Evolutionary conservation across 164 flowering plant genomes (phyloP).

Genomic region (Vitis riparia): DNA sequence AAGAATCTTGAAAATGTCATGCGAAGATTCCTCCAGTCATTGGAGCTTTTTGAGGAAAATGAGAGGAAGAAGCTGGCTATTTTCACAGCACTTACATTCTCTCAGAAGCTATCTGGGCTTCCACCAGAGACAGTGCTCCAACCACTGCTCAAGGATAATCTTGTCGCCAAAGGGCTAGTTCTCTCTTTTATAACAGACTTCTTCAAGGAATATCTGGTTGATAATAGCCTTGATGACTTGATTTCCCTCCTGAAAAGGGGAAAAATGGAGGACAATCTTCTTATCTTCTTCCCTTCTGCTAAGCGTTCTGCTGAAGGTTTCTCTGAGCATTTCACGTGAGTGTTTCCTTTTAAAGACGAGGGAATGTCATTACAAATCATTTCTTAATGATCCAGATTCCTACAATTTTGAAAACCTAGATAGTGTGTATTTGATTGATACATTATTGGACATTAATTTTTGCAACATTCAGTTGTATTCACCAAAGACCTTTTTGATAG

Average conservation of each 20-base stretch:
- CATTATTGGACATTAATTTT: too few species aligned
- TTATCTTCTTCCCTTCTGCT: constrained; percentile 81
- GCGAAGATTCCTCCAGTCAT: constrained; percentile 88
- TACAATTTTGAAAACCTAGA: too few species aligned
- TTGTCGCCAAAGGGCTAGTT: constrained; percentile 94
- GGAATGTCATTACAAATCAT: neutral
- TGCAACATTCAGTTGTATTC: too few species aligned
- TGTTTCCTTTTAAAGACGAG: constrained; percentile 11
- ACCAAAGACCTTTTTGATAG: too few species aligned
- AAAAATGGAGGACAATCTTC: constrained; percentile 90
- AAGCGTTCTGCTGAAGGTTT: constrained; percentile 85
- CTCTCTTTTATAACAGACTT: constrained; percentile 88
- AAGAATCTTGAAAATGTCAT: constrained; percentile 98
- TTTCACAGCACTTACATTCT: constrained; percentile 95
- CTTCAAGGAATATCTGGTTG: constrained; percentile 92
- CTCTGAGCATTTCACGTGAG: constrained; percentile 93
- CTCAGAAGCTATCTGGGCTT: constrained; percentile 95
- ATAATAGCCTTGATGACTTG: constrained; percentile 90
- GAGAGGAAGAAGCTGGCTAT: constrained; percentile 95
- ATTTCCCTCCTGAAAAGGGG: constrained; percentile 88
- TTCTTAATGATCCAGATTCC: neutral
- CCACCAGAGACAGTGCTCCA: constrained; percentile 98
- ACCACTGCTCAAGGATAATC: constrained; percentile 94
- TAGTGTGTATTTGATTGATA: too few species aligned
- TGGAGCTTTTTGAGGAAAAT: constrained; percentile 97